phyloP scores from a whole-genome alignment of 2,329 filamentous ascomycete genomes.

The Nigrograna mackinnonii region DNA sequence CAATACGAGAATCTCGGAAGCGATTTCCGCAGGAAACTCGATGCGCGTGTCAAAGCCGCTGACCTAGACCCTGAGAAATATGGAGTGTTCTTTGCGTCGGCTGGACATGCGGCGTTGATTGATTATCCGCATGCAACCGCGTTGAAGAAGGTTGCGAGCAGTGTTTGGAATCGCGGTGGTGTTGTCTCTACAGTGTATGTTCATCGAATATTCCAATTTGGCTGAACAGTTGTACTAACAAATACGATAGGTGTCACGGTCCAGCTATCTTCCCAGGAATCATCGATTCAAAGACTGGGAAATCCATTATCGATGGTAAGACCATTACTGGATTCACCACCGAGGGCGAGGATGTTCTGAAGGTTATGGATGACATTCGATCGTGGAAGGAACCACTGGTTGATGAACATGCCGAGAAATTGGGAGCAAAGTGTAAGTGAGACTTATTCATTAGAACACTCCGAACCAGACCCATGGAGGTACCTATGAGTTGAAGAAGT shows the following conservation, averaged over 20 bases:
- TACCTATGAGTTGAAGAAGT: neutral
- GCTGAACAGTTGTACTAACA: neutral
- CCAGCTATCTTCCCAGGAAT: slow-evolving; percentile 43
- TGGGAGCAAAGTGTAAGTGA: slow-evolving; percentile 37
- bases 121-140: slow-evolving; percentile 49
- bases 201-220: neutral
- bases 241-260: slow-evolving; percentile 37
- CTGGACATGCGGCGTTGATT: slow-evolving; percentile 51
- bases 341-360: slow-evolving; percentile 37
- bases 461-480: too few species aligned
- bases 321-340: slow-evolving; percentile 46
- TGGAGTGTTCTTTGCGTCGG: slow-evolving; percentile 49
- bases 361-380: slow-evolving; percentile 37
- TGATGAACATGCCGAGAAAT: slow-evolving; percentile 28
- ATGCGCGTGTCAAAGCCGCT: slow-evolving; percentile 43
- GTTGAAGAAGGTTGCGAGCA: slow-evolving; percentile 46
- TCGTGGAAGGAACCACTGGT: slow-evolving; percentile 29
- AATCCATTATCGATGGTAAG: slow-evolving; percentile 38
- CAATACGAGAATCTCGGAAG: slow-evolving; percentile 46
- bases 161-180: slow-evolving; percentile 32
- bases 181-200: slow-evolving; percentile 40
- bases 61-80: slow-evolving; percentile 36
- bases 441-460: neutral
- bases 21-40: slow-evolving; percentile 51
- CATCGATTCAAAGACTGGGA: slow-evolving; percentile 29